phyloP scores from a whole-genome alignment of 2,329 filamentous ascomycete genomes.

The Ceratocystis huliohia region DNA sequence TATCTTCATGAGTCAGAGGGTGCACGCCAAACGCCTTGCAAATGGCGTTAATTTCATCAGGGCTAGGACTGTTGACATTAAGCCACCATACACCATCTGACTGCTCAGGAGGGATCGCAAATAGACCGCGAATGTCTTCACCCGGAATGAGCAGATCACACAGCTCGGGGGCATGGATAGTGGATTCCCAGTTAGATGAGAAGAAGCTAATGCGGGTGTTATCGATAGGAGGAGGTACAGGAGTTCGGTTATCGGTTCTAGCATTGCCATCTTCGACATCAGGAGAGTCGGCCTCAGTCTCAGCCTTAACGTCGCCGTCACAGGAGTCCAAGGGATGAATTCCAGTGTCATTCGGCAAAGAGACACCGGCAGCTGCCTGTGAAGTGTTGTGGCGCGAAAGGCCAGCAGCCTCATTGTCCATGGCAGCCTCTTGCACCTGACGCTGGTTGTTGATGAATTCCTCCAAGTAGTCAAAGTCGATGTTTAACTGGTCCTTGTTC shows the following conservation, averaged over 20 bases:
- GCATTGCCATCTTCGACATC: conserved; percentile 29
- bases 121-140: conserved; percentile 79
- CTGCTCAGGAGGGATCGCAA: conserved; percentile 51
- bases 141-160: conserved; percentile 80
- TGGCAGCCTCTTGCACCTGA: conserved; percentile 25
- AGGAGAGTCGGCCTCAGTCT: conserved; percentile 28
- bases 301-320: conserved; percentile 19
- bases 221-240: conserved; percentile 35
- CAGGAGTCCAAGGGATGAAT: background rate
- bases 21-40: conserved; percentile 94
- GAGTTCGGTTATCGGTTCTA: conserved; percentile 15
- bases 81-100: conserved; percentile 93
- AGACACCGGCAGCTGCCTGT: conserved; percentile 27
- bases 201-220: conserved; percentile 91
- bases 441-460: conserved; percentile 63
- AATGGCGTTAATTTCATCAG: conserved; percentile 75
- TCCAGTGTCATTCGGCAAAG: background rate
- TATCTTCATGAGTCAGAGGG: conserved; percentile 90
- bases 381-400: conserved; percentile 25
- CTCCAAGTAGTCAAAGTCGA: conserved; percentile 88
- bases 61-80: conserved; percentile 79
- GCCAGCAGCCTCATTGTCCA: conserved; percentile 24
- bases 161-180: conserved; percentile 79
- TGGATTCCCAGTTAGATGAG: conserved; percentile 85
- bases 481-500: conserved; percentile 62